Base-by-base conservation (phyloP, 1,139 yeast species). In the Eremothecium sinecaudum region DNA sequence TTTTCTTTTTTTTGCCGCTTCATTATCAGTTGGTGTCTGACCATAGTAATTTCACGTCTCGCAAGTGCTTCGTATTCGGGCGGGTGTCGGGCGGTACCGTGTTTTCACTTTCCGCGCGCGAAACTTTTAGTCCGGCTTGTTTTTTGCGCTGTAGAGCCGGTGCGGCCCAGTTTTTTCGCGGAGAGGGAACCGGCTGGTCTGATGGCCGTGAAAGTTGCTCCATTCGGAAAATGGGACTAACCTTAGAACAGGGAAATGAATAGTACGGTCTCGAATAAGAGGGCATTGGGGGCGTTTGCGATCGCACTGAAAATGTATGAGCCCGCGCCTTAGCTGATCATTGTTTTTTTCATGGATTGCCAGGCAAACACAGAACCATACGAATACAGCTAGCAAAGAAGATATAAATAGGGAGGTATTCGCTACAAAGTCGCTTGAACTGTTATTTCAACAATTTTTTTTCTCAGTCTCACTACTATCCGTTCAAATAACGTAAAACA, bases 91-190 rank as follows among this genome's bases (percentile, higher is more conserved):
- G 9, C 21, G 21, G 21, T 19, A 19, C 10, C 10, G 21, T 19
- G 10, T 14, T 22, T 31, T 31, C 33, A 28, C 33, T 11, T 18
- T 6, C 13, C 6, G 13, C 9, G 11, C 16, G 33, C 28, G 33
- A 31, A 31, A 6, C 28, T 10, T 12, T 18, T 16, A 22, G 31
- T 7, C 31, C 12, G 24, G n/a, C 2, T 9, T 25, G 21, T 19
- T 19, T 19, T 7, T 19, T 10, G 21, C 21, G 10, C 21, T 19
- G 9, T 7, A 19, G 21, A 8, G 9, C 7, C 21, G 7, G 7
- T 19, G 21, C 21, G 21, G 7, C 10, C 21, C 2, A 14, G 19
- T 9, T 13, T 11, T 7, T 12, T 18, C 15, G 18, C 28, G 18
- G 27, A 10, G 28, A n/a, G 13, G 15, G 28, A 24, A 24, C 4